A percentile compares a stretch with the other conserved stretches of the same genome.
Conservation (phyloP, 225 moss, liverwort and hornwort species). For the Pseudoscleropodium purum region DNA sequence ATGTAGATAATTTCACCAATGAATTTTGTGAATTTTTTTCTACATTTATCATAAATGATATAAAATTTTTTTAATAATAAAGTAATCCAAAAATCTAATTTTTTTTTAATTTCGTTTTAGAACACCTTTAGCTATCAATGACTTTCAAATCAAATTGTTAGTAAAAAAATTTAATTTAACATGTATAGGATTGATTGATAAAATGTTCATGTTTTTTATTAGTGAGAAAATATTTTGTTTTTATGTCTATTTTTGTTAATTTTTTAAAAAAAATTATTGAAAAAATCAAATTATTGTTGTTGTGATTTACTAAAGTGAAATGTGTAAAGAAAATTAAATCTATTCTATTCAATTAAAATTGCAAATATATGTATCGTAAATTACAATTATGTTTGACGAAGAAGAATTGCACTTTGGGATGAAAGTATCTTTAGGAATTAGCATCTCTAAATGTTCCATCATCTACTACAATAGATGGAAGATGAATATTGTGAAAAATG, state of each 20-base stretch:
- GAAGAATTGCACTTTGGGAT: rapidly evolving
- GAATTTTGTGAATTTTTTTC: not conserved
- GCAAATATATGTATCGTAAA: not conserved
- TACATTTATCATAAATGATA: too few relatives aligned
- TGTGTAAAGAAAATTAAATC: not conserved
- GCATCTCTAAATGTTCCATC: not conserved
- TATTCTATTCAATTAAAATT: not conserved
- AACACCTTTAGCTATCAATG: not conserved
- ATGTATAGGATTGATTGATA: not conserved
- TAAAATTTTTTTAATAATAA: too few relatives aligned
- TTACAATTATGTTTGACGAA: not conserved
- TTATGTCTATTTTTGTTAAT: not conserved
- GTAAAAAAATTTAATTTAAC: not conserved
- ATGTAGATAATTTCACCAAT: not conserved
- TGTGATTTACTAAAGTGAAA: not conserved
- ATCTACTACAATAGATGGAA: not conserved
- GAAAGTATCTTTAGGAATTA: not conserved
- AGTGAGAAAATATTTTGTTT: not conserved
- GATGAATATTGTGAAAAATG: not conserved
- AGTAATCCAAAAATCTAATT: not conserved
- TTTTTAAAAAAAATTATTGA: not conserved
- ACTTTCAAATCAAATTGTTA: not conserved
- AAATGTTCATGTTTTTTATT: not conserved
- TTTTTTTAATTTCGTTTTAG: rapidly evolving
- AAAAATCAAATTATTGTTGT: not conserved